Conservation (phyloP, 1,284 basidiomycete genomes). For the Hypsizygus ulmarius region DNA sequence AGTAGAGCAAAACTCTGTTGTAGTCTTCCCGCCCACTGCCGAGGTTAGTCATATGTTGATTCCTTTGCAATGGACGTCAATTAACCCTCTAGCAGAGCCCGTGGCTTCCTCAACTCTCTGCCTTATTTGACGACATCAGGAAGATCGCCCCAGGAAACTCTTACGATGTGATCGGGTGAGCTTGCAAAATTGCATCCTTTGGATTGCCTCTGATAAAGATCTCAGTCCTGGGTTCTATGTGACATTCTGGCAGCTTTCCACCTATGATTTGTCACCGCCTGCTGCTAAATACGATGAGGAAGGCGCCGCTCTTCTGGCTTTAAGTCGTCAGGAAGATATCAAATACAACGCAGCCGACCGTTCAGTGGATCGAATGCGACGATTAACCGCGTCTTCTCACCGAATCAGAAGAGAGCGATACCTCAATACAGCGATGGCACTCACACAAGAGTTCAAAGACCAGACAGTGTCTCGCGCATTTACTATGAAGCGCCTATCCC, state of each 20-base stretch:
- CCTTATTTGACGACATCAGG: constrained; percentile 69
- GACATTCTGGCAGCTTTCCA: constrained; percentile 93
- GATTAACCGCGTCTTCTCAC: constrained; percentile 54
- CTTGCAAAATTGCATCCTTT: constrained; percentile 6
- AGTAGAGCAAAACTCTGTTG: constrained; percentile 30
- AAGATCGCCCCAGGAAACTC: constrained; percentile 65
- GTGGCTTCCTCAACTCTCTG: constrained; percentile 72
- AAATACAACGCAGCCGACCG: constrained; percentile 60
- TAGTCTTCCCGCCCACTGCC: constrained; percentile 24
- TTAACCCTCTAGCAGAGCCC: constrained; percentile 47
- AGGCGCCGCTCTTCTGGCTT: constrained; percentile 49
- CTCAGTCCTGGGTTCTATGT: constrained; percentile 83
- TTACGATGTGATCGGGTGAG: constrained; percentile 71
- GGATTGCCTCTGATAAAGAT: constrained; percentile 9
- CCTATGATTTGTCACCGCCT: constrained; percentile 82
- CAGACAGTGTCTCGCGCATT: constrained; percentile 70
- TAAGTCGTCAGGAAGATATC: constrained; percentile 62
- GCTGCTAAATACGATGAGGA: constrained; percentile 69
- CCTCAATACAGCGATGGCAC: constrained; percentile 49
- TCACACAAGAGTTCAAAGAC: constrained; percentile 72
- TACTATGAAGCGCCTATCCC: constrained; percentile 72
- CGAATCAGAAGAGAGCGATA: constrained; percentile 61
- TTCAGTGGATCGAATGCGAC: constrained; percentile 57
- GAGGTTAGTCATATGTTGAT: constrained; percentile 33
- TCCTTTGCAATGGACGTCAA: constrained; percentile 1